These are phyloP conservation scores for Phyllosticta paracitricarpa DNA, from an alignment of 2,329 filamentous ascomycete genomes.

Conservation along the genomic window DNA sequence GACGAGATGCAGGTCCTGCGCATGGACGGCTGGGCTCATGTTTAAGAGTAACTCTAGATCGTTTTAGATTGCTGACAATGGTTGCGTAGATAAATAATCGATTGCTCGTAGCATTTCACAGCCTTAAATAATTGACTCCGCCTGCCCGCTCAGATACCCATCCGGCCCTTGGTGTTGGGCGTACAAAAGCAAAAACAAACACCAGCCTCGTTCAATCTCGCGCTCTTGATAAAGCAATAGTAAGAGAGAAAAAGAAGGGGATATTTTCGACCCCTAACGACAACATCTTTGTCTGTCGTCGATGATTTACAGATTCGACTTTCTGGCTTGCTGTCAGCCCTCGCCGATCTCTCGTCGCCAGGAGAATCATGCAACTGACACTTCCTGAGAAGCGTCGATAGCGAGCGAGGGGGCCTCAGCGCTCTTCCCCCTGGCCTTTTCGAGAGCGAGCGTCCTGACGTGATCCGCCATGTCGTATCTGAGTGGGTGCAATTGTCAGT, in stretches of 20 bases:
- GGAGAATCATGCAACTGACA: background rate
- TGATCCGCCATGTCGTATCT: background rate
- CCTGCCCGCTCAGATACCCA: background rate
- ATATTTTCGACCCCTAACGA: no score
- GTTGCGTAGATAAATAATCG: background rate
- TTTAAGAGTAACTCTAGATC: slow-evolving; percentile 14
- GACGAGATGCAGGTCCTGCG: slow-evolving; percentile 31
- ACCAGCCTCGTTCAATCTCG: background rate
- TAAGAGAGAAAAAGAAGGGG: background rate
- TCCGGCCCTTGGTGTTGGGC: background rate
- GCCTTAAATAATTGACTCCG: background rate
- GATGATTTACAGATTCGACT: background rate
- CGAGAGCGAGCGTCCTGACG: background rate
- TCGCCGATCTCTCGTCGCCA: background rate
- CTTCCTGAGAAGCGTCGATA: background rate
- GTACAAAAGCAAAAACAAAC: background rate
- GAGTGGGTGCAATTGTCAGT: background rate
- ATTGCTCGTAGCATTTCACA: background rate
- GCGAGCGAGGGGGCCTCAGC: background rate
- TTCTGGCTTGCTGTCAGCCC: background rate
- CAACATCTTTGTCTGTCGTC: no score
- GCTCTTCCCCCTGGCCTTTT: background rate
- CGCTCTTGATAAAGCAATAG: background rate
- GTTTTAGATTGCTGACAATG: no score
- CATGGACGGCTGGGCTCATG: slow-evolving; percentile 27